These are phyloP conservation scores for Lodderomyces oxycetoniae DNA, from an alignment of 1,139 yeast genomes.

Conservation along the genomic window DNA sequence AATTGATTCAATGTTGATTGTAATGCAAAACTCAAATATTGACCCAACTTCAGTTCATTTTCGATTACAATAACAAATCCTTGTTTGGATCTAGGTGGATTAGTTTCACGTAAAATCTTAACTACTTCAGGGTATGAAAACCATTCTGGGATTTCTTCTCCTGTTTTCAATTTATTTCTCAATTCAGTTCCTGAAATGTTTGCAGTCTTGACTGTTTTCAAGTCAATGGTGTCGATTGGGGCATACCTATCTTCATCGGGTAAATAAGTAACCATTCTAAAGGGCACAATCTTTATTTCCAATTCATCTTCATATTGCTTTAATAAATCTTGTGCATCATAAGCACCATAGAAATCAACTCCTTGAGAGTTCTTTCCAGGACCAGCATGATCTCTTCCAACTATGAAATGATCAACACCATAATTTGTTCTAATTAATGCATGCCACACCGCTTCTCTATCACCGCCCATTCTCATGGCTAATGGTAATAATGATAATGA, in stretches of 20 bases:
- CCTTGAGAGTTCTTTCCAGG: constrained; percentile 94
- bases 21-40: constrained; percentile 68
- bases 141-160: constrained; percentile 91
- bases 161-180: constrained; percentile 81
- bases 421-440: constrained; percentile 94
- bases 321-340: constrained; percentile 90
- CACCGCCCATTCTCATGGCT: constrained; percentile 99
- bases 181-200: constrained; percentile 95
- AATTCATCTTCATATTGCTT: constrained; percentile 72
- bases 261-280: constrained; percentile 93
- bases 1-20: constrained; percentile 88
- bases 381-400: constrained; percentile 98
- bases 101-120: constrained; percentile 80
- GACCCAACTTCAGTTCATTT: constrained; percentile 49
- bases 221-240: constrained; percentile 87
- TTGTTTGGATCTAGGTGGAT: constrained; percentile 87
- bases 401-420: constrained; percentile 96
- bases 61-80: constrained; percentile 72
- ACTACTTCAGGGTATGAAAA: constrained; percentile 97
- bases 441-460: constrained; percentile 98
- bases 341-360: constrained; percentile 93
- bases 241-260: constrained; percentile 95
- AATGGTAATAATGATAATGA: constrained; percentile 81
- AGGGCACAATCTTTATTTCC: constrained; percentile 87
- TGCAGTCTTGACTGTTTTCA: constrained; percentile 69